A percentile compares a stretch with the other conserved stretches of the same genome.
These are phyloP conservation scores for Candida yuanshanica DNA, from an alignment of 805 yeast genomes.

Conservation along the genomic window DNA sequence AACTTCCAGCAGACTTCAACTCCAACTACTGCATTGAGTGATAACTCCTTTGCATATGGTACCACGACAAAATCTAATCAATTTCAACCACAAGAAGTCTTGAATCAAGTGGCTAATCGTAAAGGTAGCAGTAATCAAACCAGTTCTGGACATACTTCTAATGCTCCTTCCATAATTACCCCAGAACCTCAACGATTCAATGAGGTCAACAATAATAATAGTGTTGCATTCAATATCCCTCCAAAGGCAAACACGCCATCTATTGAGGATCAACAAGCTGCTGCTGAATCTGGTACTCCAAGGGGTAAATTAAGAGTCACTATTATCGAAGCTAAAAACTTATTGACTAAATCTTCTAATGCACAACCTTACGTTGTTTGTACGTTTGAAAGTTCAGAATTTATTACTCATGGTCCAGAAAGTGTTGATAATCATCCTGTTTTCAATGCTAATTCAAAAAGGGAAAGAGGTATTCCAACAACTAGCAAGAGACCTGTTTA, in stretches of 20 bases:
- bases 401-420: conserved; percentile 76
- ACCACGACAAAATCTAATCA: conserved; percentile 45
- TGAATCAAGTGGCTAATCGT: conserved; percentile 27
- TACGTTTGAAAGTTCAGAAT: conserved; percentile 87
- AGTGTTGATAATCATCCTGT: conserved; percentile 26
- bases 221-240: conserved; percentile 7
- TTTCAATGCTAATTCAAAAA: conserved; percentile 14
- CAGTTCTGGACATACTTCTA: conserved; percentile 18
- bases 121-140: conserved; percentile 11
- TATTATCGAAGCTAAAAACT: conserved; percentile 72
- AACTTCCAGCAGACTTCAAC: conserved; percentile 43
- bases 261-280: conserved; percentile 15
- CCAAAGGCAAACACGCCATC: conserved; percentile 13
- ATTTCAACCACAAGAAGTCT: conserved; percentile 29
- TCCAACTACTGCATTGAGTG: conserved; percentile 67
- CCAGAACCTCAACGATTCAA: conserved; percentile 4
- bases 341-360: conserved; percentile 47
- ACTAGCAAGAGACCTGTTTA: conserved; percentile 33
- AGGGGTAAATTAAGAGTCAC: conserved; percentile 80
- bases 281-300: conserved; percentile 36
- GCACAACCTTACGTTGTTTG: conserved; percentile 86
- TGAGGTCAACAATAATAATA: not conserved
- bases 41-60: conserved; percentile 60
- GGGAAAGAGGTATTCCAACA: conserved; percentile 16
- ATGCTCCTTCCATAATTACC: conserved; percentile 8